Evolutionary conservation across 2,329 filamentous ascomycete species (phyloP).

Genomic region (Dryadomyces quercus-mongolicae): DNA sequence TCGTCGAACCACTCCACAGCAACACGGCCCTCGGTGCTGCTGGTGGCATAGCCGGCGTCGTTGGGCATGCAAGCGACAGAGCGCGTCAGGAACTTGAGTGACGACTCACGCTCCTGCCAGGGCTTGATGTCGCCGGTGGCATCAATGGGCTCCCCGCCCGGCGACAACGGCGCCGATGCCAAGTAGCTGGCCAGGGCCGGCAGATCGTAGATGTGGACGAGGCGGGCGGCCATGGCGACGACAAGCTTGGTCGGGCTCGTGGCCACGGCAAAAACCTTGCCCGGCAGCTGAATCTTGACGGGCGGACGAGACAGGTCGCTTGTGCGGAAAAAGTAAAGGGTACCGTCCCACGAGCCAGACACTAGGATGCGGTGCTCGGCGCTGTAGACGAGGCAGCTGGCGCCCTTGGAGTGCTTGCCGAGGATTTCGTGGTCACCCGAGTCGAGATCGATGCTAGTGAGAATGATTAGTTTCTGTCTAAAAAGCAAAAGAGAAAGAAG

Average conservation of each 20-base stretch:
- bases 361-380: constrained; percentile 67
- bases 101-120: constrained; percentile 89
- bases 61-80: constrained; percentile 94
- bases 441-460: constrained; percentile 49
- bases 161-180: background rate
- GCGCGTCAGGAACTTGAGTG: constrained; percentile 89
- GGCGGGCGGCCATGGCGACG: constrained; percentile 86
- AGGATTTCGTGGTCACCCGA: constrained; percentile 62
- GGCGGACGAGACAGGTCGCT: constrained; percentile 37
- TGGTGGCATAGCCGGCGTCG: constrained; percentile 85
- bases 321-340: constrained; percentile 71
- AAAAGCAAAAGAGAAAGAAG: background rate
- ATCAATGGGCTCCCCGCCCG: constrained; percentile 19
- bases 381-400: constrained; percentile 76
- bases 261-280: constrained; percentile 82
- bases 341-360: constrained; percentile 88
- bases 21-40: constrained; percentile 86
- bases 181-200: constrained; percentile 48
- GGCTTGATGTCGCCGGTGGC: constrained; percentile 46
- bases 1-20: constrained; percentile 98
- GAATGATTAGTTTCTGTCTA: background rate
- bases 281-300: constrained; percentile 60
- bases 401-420: constrained; percentile 67
- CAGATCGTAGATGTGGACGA: constrained; percentile 92
- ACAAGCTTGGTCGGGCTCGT: constrained; percentile 70